A percentile compares a stretch with the other conserved stretches of the same genome.
phyloP scores from a whole-genome alignment of 139 green algal species.

The Chlamydomonas sphaeroides region DNA sequence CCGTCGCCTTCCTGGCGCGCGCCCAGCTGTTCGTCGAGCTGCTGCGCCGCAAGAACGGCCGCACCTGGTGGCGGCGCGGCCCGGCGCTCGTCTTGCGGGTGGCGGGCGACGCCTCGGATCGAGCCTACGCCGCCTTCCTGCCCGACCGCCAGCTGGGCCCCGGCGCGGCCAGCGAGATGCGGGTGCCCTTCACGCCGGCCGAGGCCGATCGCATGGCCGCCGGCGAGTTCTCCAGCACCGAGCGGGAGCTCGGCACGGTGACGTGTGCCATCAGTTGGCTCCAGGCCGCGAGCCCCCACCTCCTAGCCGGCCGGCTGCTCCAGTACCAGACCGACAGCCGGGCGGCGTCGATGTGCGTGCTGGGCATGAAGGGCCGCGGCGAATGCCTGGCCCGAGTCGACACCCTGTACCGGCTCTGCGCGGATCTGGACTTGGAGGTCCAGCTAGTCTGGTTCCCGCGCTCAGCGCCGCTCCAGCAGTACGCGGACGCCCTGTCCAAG shows the following conservation, averaged over 20 bases:
- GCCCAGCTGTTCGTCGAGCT: background rate
- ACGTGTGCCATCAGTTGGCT: background rate
- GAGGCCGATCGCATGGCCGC: background rate
- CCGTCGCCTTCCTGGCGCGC: background rate
- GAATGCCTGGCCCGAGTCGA: background rate
- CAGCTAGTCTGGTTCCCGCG: background rate
- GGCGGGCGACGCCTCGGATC: constrained; percentile 17
- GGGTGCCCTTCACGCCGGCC: background rate
- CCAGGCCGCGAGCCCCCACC: background rate
- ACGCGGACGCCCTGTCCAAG: constrained; percentile 8
- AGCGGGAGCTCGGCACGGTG: background rate
- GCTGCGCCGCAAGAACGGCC: background rate
- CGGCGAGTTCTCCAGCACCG: constrained; percentile 9
- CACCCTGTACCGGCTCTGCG: background rate
- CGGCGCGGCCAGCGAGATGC: background rate
- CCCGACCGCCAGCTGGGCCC: background rate
- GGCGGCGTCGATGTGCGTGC: background rate
- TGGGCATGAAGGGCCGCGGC: background rate
- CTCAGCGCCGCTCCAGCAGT: background rate
- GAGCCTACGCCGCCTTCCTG: background rate
- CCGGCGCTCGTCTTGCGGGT: background rate
- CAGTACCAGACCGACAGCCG: constrained; percentile 26
- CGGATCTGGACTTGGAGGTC: background rate
- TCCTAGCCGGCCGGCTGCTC: background rate
- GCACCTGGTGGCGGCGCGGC: background rate